Evolutionary conservation across 2,329 filamentous ascomycete species (phyloP), one percentile per base, ranked within the genome.

Genomic region (Akanthomyces muscarius): DNA sequence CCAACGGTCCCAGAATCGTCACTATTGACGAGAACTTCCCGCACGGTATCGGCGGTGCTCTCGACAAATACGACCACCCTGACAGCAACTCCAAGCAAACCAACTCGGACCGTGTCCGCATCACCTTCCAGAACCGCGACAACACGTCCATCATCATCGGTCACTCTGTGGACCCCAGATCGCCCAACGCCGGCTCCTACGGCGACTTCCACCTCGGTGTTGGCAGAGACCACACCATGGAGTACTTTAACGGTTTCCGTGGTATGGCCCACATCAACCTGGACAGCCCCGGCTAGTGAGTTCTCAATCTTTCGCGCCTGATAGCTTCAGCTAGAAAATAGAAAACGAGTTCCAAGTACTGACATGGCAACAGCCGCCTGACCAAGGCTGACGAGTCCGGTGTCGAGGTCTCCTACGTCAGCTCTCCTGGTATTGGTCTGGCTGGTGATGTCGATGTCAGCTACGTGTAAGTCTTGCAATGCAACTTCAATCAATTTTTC

Each of bases 41-140:
- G 5, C 58, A 44, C 44, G 58, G 48, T 13, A 45, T 54, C 25
- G 58, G 41, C 11, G 58, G 58, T 47, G 58, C 58, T 4, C 48
- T 61, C 21, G 58, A 61, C 41, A 52, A 52, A 41, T 25, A 54
- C 28, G 48, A 14, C 58, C 23, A 47, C 23, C 42, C 36, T 14
- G 18, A 13, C 11, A 36, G 16, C 48, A 21, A 23, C 38, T 25
- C 16, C 38, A 54, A 36, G 50, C 30, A 23, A 16, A 54, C 36
- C 48, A 61, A 54, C 45, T 33, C 56, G 7, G 41, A 61, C 58
- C 58, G 50, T 13, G 38, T 53, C 38, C 50, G 58, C 33, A 60
- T 61, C 50, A 61, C 48, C 38, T 61, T 23, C 30, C 16, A n/a
- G 10, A 61, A 61, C 58, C 58, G 50, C 7, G 58, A 61, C 58